Percentiles rank a stretch among this genome's conserved stretches.
Evolutionary conservation across 1,284 basidiomycete genomes (phyloP).

Genomic region (Ganoderma meredithae): DNA sequence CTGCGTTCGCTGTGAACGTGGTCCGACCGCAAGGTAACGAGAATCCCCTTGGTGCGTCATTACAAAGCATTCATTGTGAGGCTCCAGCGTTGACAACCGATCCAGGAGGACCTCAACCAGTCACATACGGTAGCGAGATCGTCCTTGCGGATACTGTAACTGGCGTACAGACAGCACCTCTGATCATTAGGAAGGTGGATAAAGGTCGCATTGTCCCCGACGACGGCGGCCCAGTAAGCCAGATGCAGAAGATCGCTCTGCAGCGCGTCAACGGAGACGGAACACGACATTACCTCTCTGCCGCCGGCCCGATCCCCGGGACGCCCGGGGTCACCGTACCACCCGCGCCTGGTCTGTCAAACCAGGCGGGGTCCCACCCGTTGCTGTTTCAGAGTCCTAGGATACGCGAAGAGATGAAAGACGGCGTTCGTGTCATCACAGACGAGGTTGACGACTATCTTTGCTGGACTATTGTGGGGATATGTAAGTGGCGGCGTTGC

Average conservation of each 20-base stretch:
- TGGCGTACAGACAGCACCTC: constrained; percentile 85
- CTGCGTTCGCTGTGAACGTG: constrained; percentile 92
- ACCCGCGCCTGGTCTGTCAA: constrained; percentile 70
- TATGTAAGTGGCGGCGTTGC: constrained; percentile 67
- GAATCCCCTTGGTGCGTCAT: constrained; percentile 63
- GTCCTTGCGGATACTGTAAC: constrained; percentile 85
- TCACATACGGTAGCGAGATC: constrained; percentile 93
- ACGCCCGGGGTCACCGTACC: constrained; percentile 70
- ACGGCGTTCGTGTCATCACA: constrained; percentile 69
- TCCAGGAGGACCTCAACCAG: constrained; percentile 71
- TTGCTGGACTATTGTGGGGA: constrained; percentile 96
- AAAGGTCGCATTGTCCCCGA: constrained; percentile 85
- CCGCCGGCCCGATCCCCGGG: constrained; percentile 82
- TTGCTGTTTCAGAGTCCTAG: constrained; percentile 80
- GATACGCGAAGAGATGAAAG: constrained; percentile 76
- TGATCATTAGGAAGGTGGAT: constrained; percentile 93
- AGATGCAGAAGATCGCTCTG: constrained; percentile 95
- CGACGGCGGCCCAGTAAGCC: constrained; percentile 91
- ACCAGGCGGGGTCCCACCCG: constrained; percentile 81
- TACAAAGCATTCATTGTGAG: constrained; percentile 54
- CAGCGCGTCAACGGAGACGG: constrained; percentile 85
- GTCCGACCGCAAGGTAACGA: constrained; percentile 66
- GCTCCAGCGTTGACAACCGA: constrained; percentile 38
- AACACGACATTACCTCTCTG: constrained; percentile 81
- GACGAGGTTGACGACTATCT: constrained; percentile 95